Evolutionary conservation across 345 rosid species (phyloP).

Genomic region (Rhodamnia argentea): DNA sequence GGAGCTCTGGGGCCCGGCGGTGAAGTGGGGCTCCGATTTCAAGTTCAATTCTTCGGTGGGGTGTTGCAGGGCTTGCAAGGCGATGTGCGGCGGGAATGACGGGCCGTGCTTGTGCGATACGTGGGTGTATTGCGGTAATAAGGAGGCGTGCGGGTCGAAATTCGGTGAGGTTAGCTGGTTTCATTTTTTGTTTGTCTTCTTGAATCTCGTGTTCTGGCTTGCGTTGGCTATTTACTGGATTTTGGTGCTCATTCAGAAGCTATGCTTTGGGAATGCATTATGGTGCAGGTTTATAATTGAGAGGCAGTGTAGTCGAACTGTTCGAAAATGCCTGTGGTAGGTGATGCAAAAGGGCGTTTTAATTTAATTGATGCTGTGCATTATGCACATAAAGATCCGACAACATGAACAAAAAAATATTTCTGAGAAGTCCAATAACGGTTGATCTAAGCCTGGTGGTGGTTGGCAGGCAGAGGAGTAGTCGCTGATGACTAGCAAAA

Average conservation of each 20-base stretch:
- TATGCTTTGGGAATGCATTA: background rate
- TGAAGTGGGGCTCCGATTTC: conserved; percentile 94
- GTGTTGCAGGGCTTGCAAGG: conserved; percentile 85
- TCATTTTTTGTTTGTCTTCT: background rate
- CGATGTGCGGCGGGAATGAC: conserved; percentile 71
- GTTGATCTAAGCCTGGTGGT: background rate
- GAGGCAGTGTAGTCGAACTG: background rate
- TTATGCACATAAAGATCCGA: background rate
- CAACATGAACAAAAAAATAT: too few species aligned
- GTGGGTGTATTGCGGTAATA: conserved; percentile 87
- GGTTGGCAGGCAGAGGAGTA: background rate
- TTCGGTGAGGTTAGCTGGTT: conserved; percentile 70
- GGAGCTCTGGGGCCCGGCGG: conserved; percentile 98
- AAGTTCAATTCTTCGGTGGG: conserved; percentile 61
- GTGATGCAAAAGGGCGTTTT: background rate
- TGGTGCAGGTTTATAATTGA: background rate
- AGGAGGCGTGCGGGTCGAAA: conserved; percentile 64
- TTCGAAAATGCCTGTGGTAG: background rate
- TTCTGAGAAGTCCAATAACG: background rate
- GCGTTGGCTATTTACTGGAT: background rate
- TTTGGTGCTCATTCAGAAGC: background rate
- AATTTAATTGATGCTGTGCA: background rate
- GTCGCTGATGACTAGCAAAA: background rate
- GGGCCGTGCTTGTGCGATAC: conserved; percentile 98
- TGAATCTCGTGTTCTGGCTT: background rate